A percentile compares a stretch with the other conserved stretches of the same genome.
Evolutionary conservation across 352 stramenopile species (phyloP).

Genomic region (Phytophthora sojae): DNA sequence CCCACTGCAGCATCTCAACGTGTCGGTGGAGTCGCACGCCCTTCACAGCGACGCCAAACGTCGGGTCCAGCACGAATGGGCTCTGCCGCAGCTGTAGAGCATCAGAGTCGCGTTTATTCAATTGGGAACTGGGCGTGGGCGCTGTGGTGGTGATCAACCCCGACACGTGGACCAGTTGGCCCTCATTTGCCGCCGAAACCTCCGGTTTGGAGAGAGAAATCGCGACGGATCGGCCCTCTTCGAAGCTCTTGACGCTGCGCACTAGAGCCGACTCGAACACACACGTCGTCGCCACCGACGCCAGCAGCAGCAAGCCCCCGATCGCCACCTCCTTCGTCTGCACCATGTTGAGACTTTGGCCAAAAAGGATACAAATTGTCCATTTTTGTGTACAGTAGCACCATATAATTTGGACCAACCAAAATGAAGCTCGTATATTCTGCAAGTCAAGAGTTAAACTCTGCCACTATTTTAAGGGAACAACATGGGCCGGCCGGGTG

Average conservation of each 20-base stretch:
- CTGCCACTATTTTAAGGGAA: neutral
- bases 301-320: conserved; percentile 55
- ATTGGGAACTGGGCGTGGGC: conserved; percentile 4
- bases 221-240: conserved; percentile 51
- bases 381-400: no score
- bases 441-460: neutral
- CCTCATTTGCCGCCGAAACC: conserved; percentile 35
- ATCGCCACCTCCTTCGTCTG: conserved; percentile 51
- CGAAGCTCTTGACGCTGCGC: conserved; percentile 53
- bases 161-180: conserved; percentile 50
- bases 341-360: conserved; percentile 10
- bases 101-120: conserved; percentile 11
- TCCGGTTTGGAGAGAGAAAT: conserved; percentile 36
- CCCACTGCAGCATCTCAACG: conserved; percentile 88
- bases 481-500: conserved; percentile 27
- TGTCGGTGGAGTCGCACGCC: conserved; percentile 67
- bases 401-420: neutral
- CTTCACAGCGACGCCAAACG: conserved; percentile 71
- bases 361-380: neutral
- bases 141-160: conserved; percentile 58
- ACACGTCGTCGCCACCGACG: conserved; percentile 55
- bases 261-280: conserved; percentile 67
- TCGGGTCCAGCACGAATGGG: conserved; percentile 65
- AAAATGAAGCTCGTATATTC: neutral
- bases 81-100: conserved; percentile 39